phyloP scores from a whole-genome alignment of 768 basidiomycete species.

The Tulasnella calospora region DNA sequence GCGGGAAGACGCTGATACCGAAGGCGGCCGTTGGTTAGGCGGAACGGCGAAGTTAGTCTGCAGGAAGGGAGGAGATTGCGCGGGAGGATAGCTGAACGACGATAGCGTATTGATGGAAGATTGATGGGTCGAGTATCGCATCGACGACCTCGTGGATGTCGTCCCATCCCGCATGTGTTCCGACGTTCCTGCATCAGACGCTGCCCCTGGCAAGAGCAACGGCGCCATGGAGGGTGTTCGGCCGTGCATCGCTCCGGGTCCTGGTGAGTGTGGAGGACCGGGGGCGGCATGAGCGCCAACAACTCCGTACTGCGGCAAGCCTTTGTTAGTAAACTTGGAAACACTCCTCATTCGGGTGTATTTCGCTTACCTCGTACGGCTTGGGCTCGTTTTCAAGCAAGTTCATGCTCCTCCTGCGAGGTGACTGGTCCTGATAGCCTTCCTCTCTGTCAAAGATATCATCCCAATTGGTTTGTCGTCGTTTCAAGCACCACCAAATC shows the following conservation, averaged over 20 bases:
- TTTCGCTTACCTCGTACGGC: conserved; percentile 15
- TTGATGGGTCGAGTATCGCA: background rate
- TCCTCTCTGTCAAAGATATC: conserved; percentile 20
- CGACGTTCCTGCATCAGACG: background rate
- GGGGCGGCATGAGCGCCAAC: background rate
- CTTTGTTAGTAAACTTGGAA: background rate
- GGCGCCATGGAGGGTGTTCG: conserved; percentile 15
- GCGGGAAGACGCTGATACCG: background rate
- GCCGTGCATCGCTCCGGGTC: background rate
- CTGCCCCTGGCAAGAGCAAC: conserved; percentile 6
- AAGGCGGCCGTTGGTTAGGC: background rate
- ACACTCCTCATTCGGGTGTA: background rate
- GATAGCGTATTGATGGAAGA: conserved; percentile 10
- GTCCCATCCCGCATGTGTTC: background rate
- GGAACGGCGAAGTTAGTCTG: background rate
- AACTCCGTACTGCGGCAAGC: background rate
- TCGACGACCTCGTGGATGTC: background rate
- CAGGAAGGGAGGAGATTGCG: background rate
- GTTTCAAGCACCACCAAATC: conserved; percentile 2
- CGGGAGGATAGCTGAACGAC: conserved; percentile 7
- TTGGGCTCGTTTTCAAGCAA: conserved; percentile 11
- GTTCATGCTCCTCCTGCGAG: conserved; percentile 10
- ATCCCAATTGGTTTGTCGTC: conserved; percentile 6
- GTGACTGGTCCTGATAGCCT: background rate
- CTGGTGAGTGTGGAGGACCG: background rate